Conservation (phyloP, 305 asterid species). For the Fraxinus floribunda region DNA sequence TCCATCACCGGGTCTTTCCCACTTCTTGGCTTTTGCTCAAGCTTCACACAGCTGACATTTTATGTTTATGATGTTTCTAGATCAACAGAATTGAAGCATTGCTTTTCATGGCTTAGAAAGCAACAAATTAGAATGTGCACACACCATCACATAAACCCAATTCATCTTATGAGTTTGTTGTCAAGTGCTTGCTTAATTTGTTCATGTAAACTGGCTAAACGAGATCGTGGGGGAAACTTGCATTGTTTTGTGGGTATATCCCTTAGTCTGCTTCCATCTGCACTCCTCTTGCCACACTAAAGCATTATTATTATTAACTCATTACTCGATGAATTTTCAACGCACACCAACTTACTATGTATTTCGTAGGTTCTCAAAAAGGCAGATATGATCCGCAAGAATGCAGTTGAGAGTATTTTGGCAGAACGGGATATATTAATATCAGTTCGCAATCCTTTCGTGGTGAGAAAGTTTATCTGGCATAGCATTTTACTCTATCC, state of each 20-base stretch:
- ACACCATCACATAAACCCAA: background rate
- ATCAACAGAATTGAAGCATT: background rate
- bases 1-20: background rate
- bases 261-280: background rate
- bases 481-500: conserved; percentile 21
- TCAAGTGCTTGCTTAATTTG: background rate
- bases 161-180: background rate
- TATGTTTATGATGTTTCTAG: background rate
- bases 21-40: background rate
- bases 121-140: background rate
- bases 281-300: background rate
- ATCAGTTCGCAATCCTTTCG: conserved; percentile 98
- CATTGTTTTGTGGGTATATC: background rate
- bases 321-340: background rate
- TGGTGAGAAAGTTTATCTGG: conserved; percentile 68
- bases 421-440: conserved; percentile 98
- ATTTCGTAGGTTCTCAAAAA: conserved; percentile 81
- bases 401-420: conserved; percentile 98
- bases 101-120: background rate
- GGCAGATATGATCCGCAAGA: conserved; percentile 99
- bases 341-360: background rate
- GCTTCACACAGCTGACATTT: background rate
- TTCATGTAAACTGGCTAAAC: background rate
- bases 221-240: background rate
- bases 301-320: background rate